phyloP scores from a whole-genome alignment of 441 rosid genomes.

The Euphorbia schlechtendalii region DNA sequence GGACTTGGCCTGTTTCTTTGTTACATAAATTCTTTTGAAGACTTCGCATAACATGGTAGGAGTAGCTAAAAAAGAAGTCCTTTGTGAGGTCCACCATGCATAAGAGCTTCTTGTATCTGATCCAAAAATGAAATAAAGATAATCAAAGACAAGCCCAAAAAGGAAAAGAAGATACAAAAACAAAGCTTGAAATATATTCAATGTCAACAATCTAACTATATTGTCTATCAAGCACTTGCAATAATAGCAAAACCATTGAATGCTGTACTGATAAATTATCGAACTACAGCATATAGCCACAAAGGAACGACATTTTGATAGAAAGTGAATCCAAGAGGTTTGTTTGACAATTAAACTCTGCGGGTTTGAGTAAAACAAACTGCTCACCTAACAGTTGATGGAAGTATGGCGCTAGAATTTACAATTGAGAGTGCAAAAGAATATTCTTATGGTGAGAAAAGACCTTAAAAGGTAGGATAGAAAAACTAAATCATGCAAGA shows the following conservation, averaged over 20 bases:
- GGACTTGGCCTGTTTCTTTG: conserved; percentile 58
- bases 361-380: not conserved
- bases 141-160: conserved; percentile 2
- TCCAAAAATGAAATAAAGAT: conserved; percentile 21
- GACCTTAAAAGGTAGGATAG: not conserved
- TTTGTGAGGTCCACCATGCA: conserved; percentile 87
- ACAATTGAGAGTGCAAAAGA: not conserved
- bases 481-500: conserved; percentile 2
- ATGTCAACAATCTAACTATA: not conserved
- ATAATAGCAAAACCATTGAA: not conserved
- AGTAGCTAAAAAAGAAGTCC: conserved; percentile 98
- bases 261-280: not conserved
- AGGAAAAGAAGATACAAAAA: not conserved
- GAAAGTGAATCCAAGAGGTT: too few relatives aligned
- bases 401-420: conserved; percentile 1
- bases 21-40: conserved; percentile 82
- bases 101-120: conserved; percentile 97
- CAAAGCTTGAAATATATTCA: not conserved
- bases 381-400: not conserved
- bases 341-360: conserved; percentile 2
- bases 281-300: not conserved
- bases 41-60: conserved; percentile 87
- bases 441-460: not conserved
- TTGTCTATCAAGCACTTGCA: not conserved
- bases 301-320: not conserved